Conservation (phyloP, 768 basidiomycete genomes). For the Mycena maculata region DNA sequence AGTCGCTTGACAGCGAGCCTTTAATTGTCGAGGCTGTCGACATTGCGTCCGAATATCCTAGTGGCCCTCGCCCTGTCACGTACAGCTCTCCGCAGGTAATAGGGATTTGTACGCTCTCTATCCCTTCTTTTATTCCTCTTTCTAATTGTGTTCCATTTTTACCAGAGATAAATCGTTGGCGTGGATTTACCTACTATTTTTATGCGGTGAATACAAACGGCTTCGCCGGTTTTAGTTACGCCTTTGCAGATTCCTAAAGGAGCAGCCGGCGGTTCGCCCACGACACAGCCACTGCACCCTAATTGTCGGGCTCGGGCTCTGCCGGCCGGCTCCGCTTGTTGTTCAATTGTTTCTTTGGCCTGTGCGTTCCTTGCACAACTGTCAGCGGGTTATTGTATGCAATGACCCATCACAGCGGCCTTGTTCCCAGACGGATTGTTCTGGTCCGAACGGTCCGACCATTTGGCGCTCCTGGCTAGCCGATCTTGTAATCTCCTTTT, state of each 20-base stretch:
- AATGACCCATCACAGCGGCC: conserved; percentile 20
- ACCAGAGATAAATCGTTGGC: not conserved
- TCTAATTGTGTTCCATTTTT: conserved; percentile 18
- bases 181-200: conserved; percentile 20
- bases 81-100: conserved; percentile 41
- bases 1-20: conserved; percentile 38
- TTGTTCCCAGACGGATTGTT: conserved; percentile 14
- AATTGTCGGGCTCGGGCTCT: conserved; percentile 2
- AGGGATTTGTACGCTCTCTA: conserved; percentile 19
- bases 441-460: too few relatives aligned
- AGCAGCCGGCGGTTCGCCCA: not conserved
- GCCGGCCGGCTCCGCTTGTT: too few relatives aligned
- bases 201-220: conserved; percentile 4
- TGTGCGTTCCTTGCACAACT: conserved; percentile 4
- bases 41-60: conserved; percentile 46
- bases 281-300: conserved; percentile 26
- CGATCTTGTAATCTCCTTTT: conserved; percentile 18
- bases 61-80: conserved; percentile 44
- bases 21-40: conserved; percentile 47
- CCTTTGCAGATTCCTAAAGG: conserved; percentile 8
- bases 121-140: not conserved
- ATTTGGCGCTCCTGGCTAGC: conserved; percentile 11
- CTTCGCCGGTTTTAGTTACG: not conserved
- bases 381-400: conserved; percentile 23
- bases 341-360: conserved; percentile 13